These are phyloP conservation scores for Aspergillus panamensis DNA, from an alignment of 495 filamentous ascomycete species.

Conservation along the genomic window DNA sequence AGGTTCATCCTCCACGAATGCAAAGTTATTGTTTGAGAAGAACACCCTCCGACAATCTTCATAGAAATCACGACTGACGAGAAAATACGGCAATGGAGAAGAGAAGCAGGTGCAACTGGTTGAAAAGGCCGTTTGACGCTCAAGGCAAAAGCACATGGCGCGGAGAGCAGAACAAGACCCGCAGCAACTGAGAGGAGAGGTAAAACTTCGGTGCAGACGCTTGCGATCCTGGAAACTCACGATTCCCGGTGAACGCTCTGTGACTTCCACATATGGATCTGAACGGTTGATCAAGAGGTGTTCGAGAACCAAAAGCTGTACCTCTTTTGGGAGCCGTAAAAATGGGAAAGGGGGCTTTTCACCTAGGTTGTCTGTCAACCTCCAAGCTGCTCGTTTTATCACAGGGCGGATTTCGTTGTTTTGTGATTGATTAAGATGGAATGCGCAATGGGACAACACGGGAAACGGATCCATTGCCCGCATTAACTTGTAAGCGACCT, in stretches of 20 bases:
- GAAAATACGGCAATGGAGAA: slow-evolving; percentile 29
- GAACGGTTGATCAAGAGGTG: slow-evolving; percentile 17
- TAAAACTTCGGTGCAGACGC: neutral
- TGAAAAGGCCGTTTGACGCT: slow-evolving; percentile 23
- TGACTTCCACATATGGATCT: slow-evolving; percentile 16
- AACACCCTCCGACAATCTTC: slow-evolving; percentile 23
- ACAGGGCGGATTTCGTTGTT: slow-evolving; percentile 20
- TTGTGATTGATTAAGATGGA: slow-evolving; percentile 17
- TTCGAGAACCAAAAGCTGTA: slow-evolving; percentile 28
- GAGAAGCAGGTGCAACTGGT: slow-evolving; percentile 26
- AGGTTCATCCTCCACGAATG: slow-evolving; percentile 23
- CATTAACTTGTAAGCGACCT: slow-evolving; percentile 19
- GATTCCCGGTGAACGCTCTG: slow-evolving; percentile 9
- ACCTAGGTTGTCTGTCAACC: slow-evolving; percentile 17
- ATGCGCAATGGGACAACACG: slow-evolving; percentile 19
- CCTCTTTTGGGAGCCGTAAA: slow-evolving; percentile 26
- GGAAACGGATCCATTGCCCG: slow-evolving; percentile 20
- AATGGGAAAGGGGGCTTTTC: slow-evolving; percentile 20
- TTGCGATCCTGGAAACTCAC: slow-evolving; percentile 20
- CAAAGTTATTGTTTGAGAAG: slow-evolving; percentile 26
- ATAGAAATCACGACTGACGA: slow-evolving; percentile 26
- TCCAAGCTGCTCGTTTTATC: slow-evolving; percentile 18
- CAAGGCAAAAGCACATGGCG: slow-evolving; percentile 26
- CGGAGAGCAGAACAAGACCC: slow-evolving; percentile 23
- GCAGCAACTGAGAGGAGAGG: slow-evolving; percentile 20